These are phyloP conservation scores for Tricholoma hemisulphureum DNA, from an alignment of 768 basidiomycete genomes.

Conservation along the genomic window DNA sequence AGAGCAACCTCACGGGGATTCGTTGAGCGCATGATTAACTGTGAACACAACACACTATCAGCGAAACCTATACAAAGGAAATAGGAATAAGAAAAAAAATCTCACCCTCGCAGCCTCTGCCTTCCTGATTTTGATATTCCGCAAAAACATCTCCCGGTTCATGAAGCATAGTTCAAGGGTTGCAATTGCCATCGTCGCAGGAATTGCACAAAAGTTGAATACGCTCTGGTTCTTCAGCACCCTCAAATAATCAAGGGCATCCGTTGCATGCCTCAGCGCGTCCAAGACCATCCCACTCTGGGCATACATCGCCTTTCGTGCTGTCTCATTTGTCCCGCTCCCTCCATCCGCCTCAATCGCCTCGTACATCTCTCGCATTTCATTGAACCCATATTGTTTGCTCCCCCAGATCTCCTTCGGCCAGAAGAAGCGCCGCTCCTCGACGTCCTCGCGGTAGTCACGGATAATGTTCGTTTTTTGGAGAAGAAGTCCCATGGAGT, in stretches of 20 bases:
- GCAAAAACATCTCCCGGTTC: conserved; percentile 82
- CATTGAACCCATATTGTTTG: conserved; percentile 60
- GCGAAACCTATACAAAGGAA: background rate
- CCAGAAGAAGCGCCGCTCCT: conserved; percentile 89
- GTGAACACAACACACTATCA: background rate
- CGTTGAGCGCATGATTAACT: conserved; percentile 91
- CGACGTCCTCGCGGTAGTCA: conserved; percentile 89
- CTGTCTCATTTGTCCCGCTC: conserved; percentile 22
- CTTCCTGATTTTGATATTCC: conserved; percentile 94
- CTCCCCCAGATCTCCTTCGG: conserved; percentile 87
- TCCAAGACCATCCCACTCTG: conserved; percentile 90
- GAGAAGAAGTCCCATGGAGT: conserved; percentile 92
- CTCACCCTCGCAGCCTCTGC: conserved; percentile 81
- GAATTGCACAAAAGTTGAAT: conserved; percentile 95
- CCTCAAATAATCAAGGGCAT: conserved; percentile 86
- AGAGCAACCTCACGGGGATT: conserved; percentile 90
- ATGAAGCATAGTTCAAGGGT: conserved; percentile 91
- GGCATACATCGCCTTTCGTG: conserved; percentile 69
- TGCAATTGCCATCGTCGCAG: conserved; percentile 93
- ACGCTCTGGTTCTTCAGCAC: conserved; percentile 87
- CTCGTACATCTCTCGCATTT: conserved; percentile 64
- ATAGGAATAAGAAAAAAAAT: background rate
- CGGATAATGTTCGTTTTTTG: conserved; percentile 99
- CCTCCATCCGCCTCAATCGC: conserved; percentile 41
- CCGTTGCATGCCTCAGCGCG: conserved; percentile 78